These are phyloP conservation scores for Paraconiothyrium brasiliense DNA, from an alignment of 2,329 filamentous ascomycete species.

Conservation along the genomic window DNA sequence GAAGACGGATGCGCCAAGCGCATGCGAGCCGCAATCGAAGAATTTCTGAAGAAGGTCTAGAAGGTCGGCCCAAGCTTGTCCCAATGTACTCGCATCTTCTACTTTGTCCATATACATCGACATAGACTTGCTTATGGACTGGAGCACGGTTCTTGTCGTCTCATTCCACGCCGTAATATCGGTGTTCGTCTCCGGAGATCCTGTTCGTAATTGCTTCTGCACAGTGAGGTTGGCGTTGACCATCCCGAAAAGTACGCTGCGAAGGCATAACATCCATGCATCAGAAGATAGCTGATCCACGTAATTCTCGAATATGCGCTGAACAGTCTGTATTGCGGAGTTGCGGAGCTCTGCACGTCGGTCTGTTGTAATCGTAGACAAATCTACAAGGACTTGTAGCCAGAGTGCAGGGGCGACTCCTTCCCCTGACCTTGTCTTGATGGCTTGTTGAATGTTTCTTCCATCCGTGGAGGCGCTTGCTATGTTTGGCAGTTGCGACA, in stretches of 20 bases:
- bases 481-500: conserved; percentile 42
- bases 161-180: conserved; percentile 49
- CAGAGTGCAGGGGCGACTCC: conserved; percentile 77
- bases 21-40: conserved; percentile 51
- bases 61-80: conserved; percentile 78
- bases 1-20: conserved; percentile 55
- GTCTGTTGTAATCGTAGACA: conserved; percentile 77
- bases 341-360: conserved; percentile 80
- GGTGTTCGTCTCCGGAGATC: conserved; percentile 25
- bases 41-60: conserved; percentile 71
- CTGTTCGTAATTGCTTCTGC: conserved; percentile 32
- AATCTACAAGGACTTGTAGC: conserved; percentile 76
- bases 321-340: conserved; percentile 87
- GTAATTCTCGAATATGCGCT: conserved; percentile 92
- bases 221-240: conserved; percentile 67
- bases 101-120: conserved; percentile 80
- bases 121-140: conserved; percentile 63
- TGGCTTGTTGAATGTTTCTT: conserved; percentile 65
- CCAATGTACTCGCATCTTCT: conserved; percentile 71
- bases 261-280: conserved; percentile 85
- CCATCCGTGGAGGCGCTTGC: conserved; percentile 44
- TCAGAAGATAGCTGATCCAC: conserved; percentile 80
- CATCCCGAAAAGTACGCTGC: conserved; percentile 81
- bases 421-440: conserved; percentile 66
- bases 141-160: conserved; percentile 51